A percentile compares a stretch with the other conserved stretches of the same genome.
Conservation (phyloP, 2,329 filamentous ascomycete genomes). For the Ophiostoma novo-ulmi region DNA sequence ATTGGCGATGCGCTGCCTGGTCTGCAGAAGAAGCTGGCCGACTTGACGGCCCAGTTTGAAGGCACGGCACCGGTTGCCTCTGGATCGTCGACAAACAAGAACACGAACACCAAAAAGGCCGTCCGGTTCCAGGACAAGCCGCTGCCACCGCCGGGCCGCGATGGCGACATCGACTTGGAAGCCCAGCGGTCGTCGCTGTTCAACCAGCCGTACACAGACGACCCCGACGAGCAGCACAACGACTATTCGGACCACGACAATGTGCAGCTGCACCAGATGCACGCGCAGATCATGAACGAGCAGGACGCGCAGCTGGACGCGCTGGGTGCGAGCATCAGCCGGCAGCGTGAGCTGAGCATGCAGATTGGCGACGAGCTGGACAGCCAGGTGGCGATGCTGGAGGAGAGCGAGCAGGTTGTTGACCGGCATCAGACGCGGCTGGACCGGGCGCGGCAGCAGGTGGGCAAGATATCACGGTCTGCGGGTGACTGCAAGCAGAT, state of each 20-base stretch:
- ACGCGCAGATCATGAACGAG: conserved; percentile 72
- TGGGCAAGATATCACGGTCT: conserved; percentile 66
- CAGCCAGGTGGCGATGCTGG: conserved; percentile 78
- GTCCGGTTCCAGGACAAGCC: conserved; percentile 75
- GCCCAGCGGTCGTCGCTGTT: conserved; percentile 37
- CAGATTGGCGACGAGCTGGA: conserved; percentile 96
- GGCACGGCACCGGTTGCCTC: conserved; percentile 44
- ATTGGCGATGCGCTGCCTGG: conserved; percentile 61
- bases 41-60: conserved; percentile 76
- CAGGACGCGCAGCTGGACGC: conserved; percentile 92
- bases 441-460: conserved; percentile 64
- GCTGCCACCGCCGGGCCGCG: conserved; percentile 48
- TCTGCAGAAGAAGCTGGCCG: conserved; percentile 68
- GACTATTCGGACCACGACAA: conserved; percentile 57
- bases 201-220: conserved; percentile 61
- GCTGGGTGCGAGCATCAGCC: conserved; percentile 76
- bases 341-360: conserved; percentile 88
- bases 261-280: conserved; percentile 79
- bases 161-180: conserved; percentile 38
- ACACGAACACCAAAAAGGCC: conserved; percentile 54
- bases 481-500: conserved; percentile 81
- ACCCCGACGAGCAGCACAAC: conserved; percentile 52
- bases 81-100: neutral
- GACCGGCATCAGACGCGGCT: conserved; percentile 75
- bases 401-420: conserved; percentile 78